Evolutionary conservation across 2,329 filamentous ascomycete genomes (phyloP), one percentile per base, ranked within the genome.

Genomic region (Colletotrichum cordylinicola): DNA sequence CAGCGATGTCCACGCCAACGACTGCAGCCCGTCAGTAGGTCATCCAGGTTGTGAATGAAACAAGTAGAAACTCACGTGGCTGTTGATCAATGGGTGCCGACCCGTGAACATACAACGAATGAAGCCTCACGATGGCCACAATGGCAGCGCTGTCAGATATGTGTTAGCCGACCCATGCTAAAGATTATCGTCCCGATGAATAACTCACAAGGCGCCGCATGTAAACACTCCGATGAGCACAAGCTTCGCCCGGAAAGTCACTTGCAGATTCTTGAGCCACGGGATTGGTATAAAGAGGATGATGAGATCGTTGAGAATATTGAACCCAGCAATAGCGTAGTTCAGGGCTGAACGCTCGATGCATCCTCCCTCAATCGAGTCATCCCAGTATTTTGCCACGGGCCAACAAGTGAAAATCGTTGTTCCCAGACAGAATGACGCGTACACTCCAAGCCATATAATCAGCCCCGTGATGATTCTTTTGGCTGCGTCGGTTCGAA

Each of bases 211-310:
- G 78, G 70, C 80, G 65, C 79, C 87, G 77, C 83, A 80, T 29
- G 83, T 85, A 82, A 84, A 84, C 37, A 82, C 84, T 70, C 70
- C 81, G 78, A 82, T 85, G 78, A 90, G 79, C 1, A 86, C 86
- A 33, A 86, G 76, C 48, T 87, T 87, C 56, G 87, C 85, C 15
- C 82, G 82, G 67, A 82, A 80, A 0, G 83, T 81, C 12, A 87
- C 83, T 52, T 85, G 79, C n/a, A 87, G 80, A n/a, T 80, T 80
- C 5, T 82, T 79, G 12, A 84, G 79, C 64, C 83, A 80, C 9
- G 83, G 83, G 31, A 83, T 65, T 0, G 83, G 83, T 13, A 82
- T 67, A 9, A 79, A 29, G 1, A 83, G 77, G 24, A 84, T 77
- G 18, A 79, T 64, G 55, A 84, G 77, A 60, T 84, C 83, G 66